Conservation (phyloP, 306 rosid genomes). For the Sechiopsis laciniata region DNA sequence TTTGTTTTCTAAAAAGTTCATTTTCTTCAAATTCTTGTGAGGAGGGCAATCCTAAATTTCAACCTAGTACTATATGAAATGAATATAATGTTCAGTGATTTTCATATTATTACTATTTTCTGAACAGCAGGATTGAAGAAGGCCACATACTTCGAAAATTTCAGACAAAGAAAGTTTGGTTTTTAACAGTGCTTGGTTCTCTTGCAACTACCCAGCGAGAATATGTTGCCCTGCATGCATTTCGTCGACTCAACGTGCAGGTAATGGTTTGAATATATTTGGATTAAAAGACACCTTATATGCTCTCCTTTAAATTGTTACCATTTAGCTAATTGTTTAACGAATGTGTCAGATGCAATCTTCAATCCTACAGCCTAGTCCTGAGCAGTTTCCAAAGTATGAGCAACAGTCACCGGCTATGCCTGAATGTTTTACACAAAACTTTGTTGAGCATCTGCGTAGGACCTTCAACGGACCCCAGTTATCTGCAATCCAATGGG, state of each 20-base stretch:
- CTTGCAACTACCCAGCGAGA: conserved; percentile 98
- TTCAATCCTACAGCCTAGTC: conserved; percentile 91
- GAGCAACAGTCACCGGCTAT: conserved; percentile 88
- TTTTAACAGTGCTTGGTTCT: conserved; percentile 88
- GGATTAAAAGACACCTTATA: conserved; percentile 12
- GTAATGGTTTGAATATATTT: conserved; percentile 31
- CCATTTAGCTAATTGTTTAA: conserved; percentile 19
- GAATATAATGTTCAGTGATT: too few species aligned
- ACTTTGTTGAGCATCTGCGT: conserved; percentile 73
- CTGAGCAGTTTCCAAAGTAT: conserved; percentile 93
- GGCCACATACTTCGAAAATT: conserved; percentile 78
- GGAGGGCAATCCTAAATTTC: too few species aligned
- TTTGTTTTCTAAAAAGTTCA: not conserved
- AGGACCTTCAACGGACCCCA: conserved; percentile 92
- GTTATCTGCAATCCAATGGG: conserved; percentile 96
- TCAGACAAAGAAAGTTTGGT: conserved; percentile 74
- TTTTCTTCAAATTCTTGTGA: not conserved
- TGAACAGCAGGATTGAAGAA: conserved; percentile 51
- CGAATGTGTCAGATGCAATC: conserved; percentile 69
- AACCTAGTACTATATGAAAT: too few species aligned
- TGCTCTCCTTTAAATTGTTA: conserved; percentile 13
- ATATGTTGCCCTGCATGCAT: conserved; percentile 89
- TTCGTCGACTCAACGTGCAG: conserved; percentile 91
- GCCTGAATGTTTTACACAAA: conserved; percentile 94
- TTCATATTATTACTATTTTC: not conserved